Conservation (phyloP, 2,329 filamentous ascomycete genomes). For the Ustulina deusta region DNA sequence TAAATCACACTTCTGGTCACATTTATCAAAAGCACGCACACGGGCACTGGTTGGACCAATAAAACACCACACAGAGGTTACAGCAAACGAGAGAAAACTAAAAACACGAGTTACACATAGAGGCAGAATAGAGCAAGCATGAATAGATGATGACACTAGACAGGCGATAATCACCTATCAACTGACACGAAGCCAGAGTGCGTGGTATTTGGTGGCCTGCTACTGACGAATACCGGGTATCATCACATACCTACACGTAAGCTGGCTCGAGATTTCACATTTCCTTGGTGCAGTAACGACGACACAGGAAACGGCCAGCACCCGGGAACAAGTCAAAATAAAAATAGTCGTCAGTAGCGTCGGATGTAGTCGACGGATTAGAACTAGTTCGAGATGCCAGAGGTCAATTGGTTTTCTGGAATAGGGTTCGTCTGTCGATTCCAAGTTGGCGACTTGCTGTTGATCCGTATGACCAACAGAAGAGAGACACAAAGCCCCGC, state of each 20-base stretch:
- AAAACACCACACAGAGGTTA: background rate
- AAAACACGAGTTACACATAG: background rate
- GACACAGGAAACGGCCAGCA: background rate
- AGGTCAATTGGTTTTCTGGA: constrained; percentile 26
- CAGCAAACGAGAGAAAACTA: background rate
- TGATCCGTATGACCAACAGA: constrained; percentile 35
- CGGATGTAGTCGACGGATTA: constrained; percentile 32
- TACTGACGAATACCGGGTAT: background rate
- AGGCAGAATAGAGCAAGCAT: background rate
- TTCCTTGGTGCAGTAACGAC: constrained; percentile 1
- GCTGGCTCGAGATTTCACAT: constrained; percentile 5
- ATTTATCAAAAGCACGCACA: background rate
- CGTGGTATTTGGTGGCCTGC: background rate
- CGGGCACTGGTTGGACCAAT: background rate
- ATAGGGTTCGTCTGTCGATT: constrained; percentile 25
- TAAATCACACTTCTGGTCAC: constrained; percentile 13
- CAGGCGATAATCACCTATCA: no score
- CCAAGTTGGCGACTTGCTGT: constrained; percentile 25
- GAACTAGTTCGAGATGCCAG: constrained; percentile 30
- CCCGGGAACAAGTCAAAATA: background rate
- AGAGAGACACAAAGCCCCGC: constrained; percentile 37
- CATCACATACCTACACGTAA: no score
- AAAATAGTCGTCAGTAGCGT: constrained; percentile 30
- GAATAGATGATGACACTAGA: background rate
- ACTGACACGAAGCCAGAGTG: background rate